These are phyloP conservation scores for Lagenaria siceraria DNA, from an alignment of 306 rosid species.

Conservation along the genomic window DNA sequence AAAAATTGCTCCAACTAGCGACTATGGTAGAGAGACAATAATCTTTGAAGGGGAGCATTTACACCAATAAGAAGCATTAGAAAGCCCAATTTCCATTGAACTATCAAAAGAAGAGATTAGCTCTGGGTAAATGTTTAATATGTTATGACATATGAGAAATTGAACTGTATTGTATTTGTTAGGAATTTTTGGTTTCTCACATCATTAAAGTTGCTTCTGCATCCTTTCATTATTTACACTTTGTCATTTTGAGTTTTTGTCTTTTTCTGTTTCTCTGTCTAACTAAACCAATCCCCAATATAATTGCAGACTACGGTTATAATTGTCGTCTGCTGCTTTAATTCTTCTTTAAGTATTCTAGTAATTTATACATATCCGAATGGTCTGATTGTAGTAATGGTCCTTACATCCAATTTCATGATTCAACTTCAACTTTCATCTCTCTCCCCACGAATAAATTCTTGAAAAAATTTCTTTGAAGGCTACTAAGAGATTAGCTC, in stretches of 20 bases:
- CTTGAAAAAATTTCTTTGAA: slow-evolving; percentile 8
- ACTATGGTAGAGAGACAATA: background rate
- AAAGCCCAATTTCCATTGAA: background rate
- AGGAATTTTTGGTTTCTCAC: background rate
- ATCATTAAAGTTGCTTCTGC: background rate
- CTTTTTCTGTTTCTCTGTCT: background rate
- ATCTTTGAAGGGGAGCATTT: background rate
- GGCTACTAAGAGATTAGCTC: slow-evolving; percentile 87
- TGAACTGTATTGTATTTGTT: background rate
- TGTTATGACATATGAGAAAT: background rate
- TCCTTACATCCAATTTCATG: background rate
- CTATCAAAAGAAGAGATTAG: background rate
- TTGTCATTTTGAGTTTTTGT: background rate
- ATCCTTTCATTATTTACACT: background rate
- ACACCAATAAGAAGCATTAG: background rate
- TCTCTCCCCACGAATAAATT: background rate
- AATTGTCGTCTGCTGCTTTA: background rate
- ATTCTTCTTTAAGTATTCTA: background rate
- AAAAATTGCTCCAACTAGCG: background rate
- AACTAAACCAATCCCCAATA: background rate
- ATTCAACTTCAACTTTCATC: background rate
- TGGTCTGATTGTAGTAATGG: background rate
- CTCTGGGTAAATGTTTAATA: too few relatives aligned
- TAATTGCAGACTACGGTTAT: background rate
- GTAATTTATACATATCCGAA: background rate